These are phyloP conservation scores for Sporobolomyces pararoseus DNA, from an alignment of 768 basidiomycete species.

Conservation along the genomic window DNA sequence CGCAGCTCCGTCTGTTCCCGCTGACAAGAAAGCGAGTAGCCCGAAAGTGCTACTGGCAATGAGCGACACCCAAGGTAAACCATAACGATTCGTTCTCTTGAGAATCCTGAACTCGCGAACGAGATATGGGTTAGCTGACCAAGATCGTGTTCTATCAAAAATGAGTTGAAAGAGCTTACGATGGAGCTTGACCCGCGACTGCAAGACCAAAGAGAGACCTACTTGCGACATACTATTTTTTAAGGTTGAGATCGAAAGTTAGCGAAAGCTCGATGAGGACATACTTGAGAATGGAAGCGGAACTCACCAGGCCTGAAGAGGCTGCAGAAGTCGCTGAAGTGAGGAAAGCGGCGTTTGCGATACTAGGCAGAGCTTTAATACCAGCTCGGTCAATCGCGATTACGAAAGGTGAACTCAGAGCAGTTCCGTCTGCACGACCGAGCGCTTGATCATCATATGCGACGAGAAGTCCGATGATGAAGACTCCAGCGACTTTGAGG, in stretches of 20 bases:
- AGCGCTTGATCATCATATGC: constrained; percentile 44
- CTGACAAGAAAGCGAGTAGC: constrained; percentile 37
- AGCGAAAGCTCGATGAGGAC: not conserved
- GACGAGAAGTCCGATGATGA: constrained; percentile 49
- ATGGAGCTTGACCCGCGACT: constrained; percentile 48
- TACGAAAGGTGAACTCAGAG: constrained; percentile 16
- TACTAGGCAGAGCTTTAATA: constrained; percentile 49
- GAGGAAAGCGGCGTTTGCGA: constrained; percentile 51
- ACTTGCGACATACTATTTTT: constrained; percentile 47
- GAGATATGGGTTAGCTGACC: not conserved
- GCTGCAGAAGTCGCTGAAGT: constrained; percentile 51
- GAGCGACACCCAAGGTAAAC: constrained; percentile 48
- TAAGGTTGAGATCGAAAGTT: not conserved
- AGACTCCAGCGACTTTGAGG: constrained; percentile 44
- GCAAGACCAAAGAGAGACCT: constrained; percentile 51
- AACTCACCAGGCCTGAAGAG: constrained; percentile 46
- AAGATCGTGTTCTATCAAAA: too few species aligned
- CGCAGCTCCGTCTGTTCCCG: constrained; percentile 6
- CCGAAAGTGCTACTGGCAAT: constrained; percentile 45
- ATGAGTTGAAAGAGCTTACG: not conserved
- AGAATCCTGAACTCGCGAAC: constrained; percentile 43
- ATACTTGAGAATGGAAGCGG: not conserved
- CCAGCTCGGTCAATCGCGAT: constrained; percentile 50
- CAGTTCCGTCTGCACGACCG: constrained; percentile 16
- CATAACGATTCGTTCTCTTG: constrained; percentile 47